Percentiles rank a stretch among this genome's conserved stretches.
phyloP scores from a whole-genome alignment of 1,284 basidiomycete genomes.

The Pseudozyma hubeiensis region DNA sequence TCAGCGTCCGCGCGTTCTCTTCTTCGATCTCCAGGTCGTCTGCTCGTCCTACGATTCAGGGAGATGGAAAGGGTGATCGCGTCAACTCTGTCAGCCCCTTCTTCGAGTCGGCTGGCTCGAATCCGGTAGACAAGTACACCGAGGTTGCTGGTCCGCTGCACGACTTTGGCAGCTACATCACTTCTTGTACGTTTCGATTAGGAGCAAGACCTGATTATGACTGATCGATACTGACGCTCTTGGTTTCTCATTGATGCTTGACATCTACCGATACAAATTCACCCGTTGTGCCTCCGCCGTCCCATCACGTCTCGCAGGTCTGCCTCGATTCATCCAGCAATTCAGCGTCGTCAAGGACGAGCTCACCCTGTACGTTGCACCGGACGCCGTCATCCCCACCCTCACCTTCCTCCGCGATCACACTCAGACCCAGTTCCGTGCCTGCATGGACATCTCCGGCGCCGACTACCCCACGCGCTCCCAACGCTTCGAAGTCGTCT shows the following conservation, averaged over 20 bases:
- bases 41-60: slow-evolving; percentile 33
- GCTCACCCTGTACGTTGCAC: slow-evolving; percentile 87
- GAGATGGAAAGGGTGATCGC: slow-evolving; percentile 58
- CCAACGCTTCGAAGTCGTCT: slow-evolving; percentile 96
- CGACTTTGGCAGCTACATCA: slow-evolving; percentile 67
- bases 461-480: slow-evolving; percentile 94
- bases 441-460: slow-evolving; percentile 90
- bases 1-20: slow-evolving; percentile 32
- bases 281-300: too few relatives aligned
- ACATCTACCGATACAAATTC: neutral
- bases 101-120: slow-evolving; percentile 58
- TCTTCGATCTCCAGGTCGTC: slow-evolving; percentile 21
- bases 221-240: slow-evolving; percentile 9
- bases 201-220: too few relatives aligned
- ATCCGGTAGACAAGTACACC: slow-evolving; percentile 60
- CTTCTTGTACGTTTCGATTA: slow-evolving; percentile 54
- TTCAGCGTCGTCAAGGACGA: slow-evolving; percentile 84
- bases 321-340: slow-evolving; percentile 67
- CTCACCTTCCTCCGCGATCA: slow-evolving; percentile 96
- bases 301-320: slow-evolving; percentile 34
- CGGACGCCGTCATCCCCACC: slow-evolving; percentile 83
- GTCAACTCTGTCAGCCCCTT: slow-evolving; percentile 63
- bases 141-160: slow-evolving; percentile 56
- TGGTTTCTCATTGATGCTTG: neutral
- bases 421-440: slow-evolving; percentile 93